Evolutionary conservation across 2,329 filamentous ascomycete genomes (phyloP).

Genomic region (Whalleya microplaca): DNA sequence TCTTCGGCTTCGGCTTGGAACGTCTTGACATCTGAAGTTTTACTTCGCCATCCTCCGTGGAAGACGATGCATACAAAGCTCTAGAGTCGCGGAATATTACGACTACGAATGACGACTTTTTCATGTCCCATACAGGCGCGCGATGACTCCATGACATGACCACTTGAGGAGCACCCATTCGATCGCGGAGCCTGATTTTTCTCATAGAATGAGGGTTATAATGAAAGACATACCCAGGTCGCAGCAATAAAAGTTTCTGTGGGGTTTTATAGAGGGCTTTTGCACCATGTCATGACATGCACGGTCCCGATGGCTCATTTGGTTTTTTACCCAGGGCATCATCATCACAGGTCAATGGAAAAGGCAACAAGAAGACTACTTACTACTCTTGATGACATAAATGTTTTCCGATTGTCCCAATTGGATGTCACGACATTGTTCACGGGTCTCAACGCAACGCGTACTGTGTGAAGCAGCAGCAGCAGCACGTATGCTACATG

Average conservation of each 20-base stretch:
- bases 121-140: constrained; percentile 18
- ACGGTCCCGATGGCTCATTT: background rate
- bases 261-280: constrained; percentile 7
- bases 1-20: constrained; percentile 16
- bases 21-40: constrained; percentile 18
- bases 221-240: constrained; percentile 16
- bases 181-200: constrained; percentile 12
- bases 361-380: constrained; percentile 4
- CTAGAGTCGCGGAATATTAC: constrained; percentile 38
- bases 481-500: constrained; percentile 12
- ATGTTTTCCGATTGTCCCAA: constrained; percentile 26
- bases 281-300: constrained; percentile 9
- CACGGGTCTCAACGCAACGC: constrained; percentile 11
- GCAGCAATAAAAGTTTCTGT: constrained; percentile 15
- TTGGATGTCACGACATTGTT: constrained; percentile 12
- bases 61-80: constrained; percentile 29
- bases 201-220: constrained; percentile 21
- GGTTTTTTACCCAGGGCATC: background rate
- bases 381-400: constrained; percentile 21
- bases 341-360: constrained; percentile 7
- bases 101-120: constrained; percentile 38
- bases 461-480: constrained; percentile 10
- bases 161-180: constrained; percentile 13
- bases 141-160: constrained; percentile 15
- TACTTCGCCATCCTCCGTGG: constrained; percentile 8